Evolutionary conservation across 306 rosid species (phyloP), one percentile per base, ranked within the genome.

Genomic region (Betula pendula): DNA sequence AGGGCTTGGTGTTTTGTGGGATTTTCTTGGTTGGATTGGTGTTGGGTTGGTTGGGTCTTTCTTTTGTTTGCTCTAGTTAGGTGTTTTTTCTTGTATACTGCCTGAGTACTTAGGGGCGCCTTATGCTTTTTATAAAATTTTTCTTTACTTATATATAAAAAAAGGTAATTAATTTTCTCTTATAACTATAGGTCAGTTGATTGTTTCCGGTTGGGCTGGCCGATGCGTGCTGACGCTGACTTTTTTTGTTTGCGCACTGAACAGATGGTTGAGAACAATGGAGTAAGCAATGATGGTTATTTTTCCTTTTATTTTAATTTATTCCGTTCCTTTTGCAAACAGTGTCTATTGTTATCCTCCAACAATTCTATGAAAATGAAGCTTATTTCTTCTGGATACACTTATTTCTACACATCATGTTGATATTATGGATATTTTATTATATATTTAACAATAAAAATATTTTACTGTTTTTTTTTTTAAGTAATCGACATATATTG

Each of bases 161-260:
- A n/a, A n/a, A n/a, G n/a, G n/a, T n/a, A 73, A 73, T 75, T 79
- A 43, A 75, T 50, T 77, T 70, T 67, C 25, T 78, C 71, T 79
- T 58, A 19, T 70, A 75, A 85, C 52, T 87, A 71, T 50, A 95
- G 98, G 98, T 95, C 98, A 9, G 97, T 79, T 79, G 92, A 92
- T 88, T 95, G 98, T 80, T 95, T 92, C 80, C 96, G 96, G 74
- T 84, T 92, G 80, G 97, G 98, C 68, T 95, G 98, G 98, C 98
- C 98, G 7, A 95, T 95, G 98, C 97, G 97, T 70, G 97, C 95
- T 8, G 98, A 91, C 80, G 97, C 97, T 60, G 97, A 95, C 82
- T 95, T 95, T 89, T 95, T 95, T 84, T 82, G 83, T 80, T 63
- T 81, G 81, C 87, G 87, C 50, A 15, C 10, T 58, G 90, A 66